Evolutionary conservation across 331 rosid species (phyloP), one percentile per base, ranked within the genome.

Genomic region (Rosa hybrid): DNA sequence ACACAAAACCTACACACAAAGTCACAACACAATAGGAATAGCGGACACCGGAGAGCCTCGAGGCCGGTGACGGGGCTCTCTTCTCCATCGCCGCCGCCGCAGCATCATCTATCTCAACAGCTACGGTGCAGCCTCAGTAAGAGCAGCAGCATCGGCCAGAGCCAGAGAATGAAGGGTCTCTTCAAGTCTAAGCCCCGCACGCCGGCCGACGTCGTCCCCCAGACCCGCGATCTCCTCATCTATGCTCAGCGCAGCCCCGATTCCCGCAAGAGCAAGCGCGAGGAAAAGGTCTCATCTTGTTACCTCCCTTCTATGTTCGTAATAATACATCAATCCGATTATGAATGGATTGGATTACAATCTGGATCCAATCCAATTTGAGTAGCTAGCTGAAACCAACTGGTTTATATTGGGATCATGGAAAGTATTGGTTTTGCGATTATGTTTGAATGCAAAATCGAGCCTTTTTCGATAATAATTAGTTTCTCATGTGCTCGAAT

Each of bases 161-260:
- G 68, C 69, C 80, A n/a, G 84, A 86, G 65, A 82, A 92, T 91
- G 97, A 95, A 93, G 83, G 91, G 97, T 30, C 89, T 95, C 56
- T 93, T 95, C 91, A 95, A 95, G 88, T 86, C 99, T 7, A 95
- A 95, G 85, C 98, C 98, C 10, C 90, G 96, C 5, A 95, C 99
- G 0, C 99, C 99, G 13, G 83, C 72, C 25, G 99, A 93, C 30
- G 44, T 91, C 2, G 99, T 95, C 11, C 96, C 98, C 0, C 97
- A 91, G 63, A 89, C 99, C 44, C 90, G 98, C 76, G 99, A 95
- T 86, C 96, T 93, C 80, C 97, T 95, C 65, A 71, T 87, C 25
- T 81, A 77, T 11, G 81, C 81, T 13, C 93, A 93, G 54, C 89
- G 91, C 18, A 68, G 18, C 62, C 12, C 86, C 16, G 95, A 91